These are phyloP conservation scores for Kandelia obovata DNA, from an alignment of 345 rosid genomes.

Conservation along the genomic window DNA sequence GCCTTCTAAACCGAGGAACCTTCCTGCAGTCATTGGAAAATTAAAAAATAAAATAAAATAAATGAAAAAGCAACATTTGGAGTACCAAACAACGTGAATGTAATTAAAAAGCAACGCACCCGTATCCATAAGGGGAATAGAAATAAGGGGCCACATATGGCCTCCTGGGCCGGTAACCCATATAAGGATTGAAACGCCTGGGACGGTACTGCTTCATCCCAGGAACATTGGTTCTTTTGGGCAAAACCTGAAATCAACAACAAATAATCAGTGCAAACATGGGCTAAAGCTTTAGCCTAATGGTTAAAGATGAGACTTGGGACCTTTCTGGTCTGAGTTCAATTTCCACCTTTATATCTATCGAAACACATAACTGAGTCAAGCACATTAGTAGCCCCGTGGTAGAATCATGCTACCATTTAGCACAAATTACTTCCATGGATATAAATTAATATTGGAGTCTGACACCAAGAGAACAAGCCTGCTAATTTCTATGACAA, in stretches of 20 bases:
- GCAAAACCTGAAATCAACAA: constrained; percentile 50
- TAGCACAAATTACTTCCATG: no score
- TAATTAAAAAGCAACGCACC: constrained; percentile 42
- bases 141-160: constrained; percentile 71
- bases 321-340: no score
- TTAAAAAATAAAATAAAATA: neutral
- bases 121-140: constrained; percentile 86
- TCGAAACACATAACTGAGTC: no score
- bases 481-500: no score
- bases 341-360: no score
- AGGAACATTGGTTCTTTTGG: constrained; percentile 91
- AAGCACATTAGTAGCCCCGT: no score
- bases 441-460: no score
- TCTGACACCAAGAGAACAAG: no score
- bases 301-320: neutral
- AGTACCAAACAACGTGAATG: neutral
- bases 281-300: neutral
- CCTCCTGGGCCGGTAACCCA: constrained; percentile 64
- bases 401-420: no score
- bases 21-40: constrained; percentile 50
- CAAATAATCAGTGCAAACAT: neutral
- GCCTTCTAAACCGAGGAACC: constrained; percentile 86
- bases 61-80: neutral
- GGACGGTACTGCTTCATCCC: constrained; percentile 91
- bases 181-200: constrained; percentile 68